phyloP scores from a whole-genome alignment of 805 yeast species.

The Candida loeiensis region DNA sequence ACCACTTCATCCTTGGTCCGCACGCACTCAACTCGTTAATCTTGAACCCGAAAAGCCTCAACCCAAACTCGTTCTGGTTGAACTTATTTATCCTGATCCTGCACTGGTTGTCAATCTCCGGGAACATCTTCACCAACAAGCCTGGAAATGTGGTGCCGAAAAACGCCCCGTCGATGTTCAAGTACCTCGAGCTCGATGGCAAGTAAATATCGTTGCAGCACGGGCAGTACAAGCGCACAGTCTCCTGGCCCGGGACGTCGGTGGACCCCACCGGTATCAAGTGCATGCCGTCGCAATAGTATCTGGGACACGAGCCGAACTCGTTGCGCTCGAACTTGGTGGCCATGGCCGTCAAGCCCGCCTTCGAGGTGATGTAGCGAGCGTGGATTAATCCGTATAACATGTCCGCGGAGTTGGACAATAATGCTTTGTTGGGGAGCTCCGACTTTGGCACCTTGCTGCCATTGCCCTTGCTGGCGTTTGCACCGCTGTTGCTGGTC shows the following conservation, averaged over 20 bases:
- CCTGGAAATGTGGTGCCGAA: constrained; percentile 97
- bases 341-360: constrained; percentile 89
- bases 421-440: constrained; percentile 65
- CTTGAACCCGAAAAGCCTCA: constrained; percentile 84
- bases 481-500: constrained; percentile 9
- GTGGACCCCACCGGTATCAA: constrained; percentile 88
- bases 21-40: constrained; percentile 67
- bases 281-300: constrained; percentile 84
- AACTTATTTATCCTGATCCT: constrained; percentile 46
- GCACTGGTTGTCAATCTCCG: constrained; percentile 82
- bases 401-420: constrained; percentile 88
- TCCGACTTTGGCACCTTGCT: constrained; percentile 46
- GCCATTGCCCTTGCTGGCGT: constrained; percentile 10
- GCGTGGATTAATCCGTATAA: constrained; percentile 94
- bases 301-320: constrained; percentile 91
- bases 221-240: constrained; percentile 91
- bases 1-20: constrained; percentile 97
- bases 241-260: constrained; percentile 87
- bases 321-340: constrained; percentile 84
- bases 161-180: constrained; percentile 92
- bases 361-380: constrained; percentile 81
- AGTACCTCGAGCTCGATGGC: constrained; percentile 81
- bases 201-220: constrained; percentile 88
- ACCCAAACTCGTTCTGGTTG: constrained; percentile 56
- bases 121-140: constrained; percentile 81